A percentile compares a stretch with the other conserved stretches of the same genome.
Conservation (phyloP, 129 eudicot genomes). For the Tagetes erecta region DNA sequence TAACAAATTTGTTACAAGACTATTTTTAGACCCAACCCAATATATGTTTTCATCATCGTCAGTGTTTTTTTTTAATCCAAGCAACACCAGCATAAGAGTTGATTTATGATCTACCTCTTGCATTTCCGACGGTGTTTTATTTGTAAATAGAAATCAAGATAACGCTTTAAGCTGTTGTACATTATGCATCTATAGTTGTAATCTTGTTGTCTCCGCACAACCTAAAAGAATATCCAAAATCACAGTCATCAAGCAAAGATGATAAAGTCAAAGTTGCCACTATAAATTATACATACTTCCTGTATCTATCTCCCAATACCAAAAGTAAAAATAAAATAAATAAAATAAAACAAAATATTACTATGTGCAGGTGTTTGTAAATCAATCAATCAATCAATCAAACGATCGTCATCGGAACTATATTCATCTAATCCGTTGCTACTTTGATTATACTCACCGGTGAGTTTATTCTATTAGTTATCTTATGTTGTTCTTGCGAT, state of each 20-base stretch:
- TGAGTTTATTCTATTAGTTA: constrained; percentile 16
- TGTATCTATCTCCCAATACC: constrained; percentile 22
- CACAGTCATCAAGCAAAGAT: constrained; percentile 24
- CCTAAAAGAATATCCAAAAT: constrained; percentile 32
- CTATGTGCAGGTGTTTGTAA: constrained; percentile 10
- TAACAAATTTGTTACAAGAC: too few species aligned
- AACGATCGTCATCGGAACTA: constrained; percentile 26
- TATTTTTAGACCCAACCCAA: too few species aligned
- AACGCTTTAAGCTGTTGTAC: constrained; percentile 10
- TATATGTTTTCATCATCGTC: too few species aligned
- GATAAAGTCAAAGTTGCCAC: constrained; percentile 34
- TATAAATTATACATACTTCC: neutral
- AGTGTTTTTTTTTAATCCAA: too few species aligned
- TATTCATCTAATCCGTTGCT: constrained; percentile 14
- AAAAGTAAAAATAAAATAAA: neutral
- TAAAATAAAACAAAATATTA: neutral
- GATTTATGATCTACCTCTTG: too few species aligned
- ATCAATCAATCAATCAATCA: constrained; percentile 26
- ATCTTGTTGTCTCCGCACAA: neutral
- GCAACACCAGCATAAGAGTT: too few species aligned
- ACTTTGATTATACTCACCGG: constrained; percentile 18
- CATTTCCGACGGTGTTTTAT: neutral
- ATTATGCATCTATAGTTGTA: constrained; percentile 6
- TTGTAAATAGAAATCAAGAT: neutral
- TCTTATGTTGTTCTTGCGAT: neutral